A percentile compares a stretch with the other conserved stretches of the same genome.
Conservation (phyloP, 2,329 filamentous ascomycete species). For the Colletotrichum musicola region DNA sequence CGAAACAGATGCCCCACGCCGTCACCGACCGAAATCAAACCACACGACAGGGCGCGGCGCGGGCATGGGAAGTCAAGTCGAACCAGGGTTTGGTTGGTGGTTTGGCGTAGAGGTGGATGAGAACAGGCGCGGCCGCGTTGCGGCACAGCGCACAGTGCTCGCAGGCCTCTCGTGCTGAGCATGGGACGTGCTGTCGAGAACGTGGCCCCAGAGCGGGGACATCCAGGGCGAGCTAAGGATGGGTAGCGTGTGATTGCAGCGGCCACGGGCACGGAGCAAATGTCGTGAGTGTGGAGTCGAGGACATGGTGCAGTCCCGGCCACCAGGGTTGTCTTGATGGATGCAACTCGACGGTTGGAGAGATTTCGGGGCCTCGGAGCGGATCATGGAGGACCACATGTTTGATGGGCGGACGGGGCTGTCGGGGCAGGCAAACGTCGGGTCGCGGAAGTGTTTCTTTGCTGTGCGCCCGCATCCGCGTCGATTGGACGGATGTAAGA, state of each 20-base stretch:
- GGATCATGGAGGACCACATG: conserved; percentile 29
- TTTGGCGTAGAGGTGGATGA: conserved; percentile 22
- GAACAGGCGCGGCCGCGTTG: conserved; percentile 29
- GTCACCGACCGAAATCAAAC: conserved; percentile 38
- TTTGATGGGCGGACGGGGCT: conserved; percentile 22
- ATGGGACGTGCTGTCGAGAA: conserved; percentile 39
- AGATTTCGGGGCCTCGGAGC: conserved; percentile 29
- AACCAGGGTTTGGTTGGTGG: conserved; percentile 32
- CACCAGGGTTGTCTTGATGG: conserved; percentile 33
- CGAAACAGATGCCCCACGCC: conserved; percentile 30
- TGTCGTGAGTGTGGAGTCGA: conserved; percentile 36
- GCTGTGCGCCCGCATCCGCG: neutral
- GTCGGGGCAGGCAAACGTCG: conserved; percentile 27
- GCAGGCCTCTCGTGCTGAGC: conserved; percentile 23
- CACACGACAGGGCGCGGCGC: conserved; percentile 31
- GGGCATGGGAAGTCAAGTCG: conserved; percentile 22
- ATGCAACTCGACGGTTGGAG: conserved; percentile 32
- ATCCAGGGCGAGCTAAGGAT: conserved; percentile 27
- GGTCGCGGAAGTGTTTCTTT: conserved; percentile 21
- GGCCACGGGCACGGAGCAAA: conserved; percentile 30
- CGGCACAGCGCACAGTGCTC: conserved; percentile 37
- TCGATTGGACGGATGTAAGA: conserved; percentile 13
- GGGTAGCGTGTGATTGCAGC: conserved; percentile 37
- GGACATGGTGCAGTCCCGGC: conserved; percentile 19
- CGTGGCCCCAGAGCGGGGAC: conserved; percentile 36